These are phyloP conservation scores for Cochlearia excelsa DNA, from an alignment of 345 rosid genomes.

Conservation along the genomic window DNA sequence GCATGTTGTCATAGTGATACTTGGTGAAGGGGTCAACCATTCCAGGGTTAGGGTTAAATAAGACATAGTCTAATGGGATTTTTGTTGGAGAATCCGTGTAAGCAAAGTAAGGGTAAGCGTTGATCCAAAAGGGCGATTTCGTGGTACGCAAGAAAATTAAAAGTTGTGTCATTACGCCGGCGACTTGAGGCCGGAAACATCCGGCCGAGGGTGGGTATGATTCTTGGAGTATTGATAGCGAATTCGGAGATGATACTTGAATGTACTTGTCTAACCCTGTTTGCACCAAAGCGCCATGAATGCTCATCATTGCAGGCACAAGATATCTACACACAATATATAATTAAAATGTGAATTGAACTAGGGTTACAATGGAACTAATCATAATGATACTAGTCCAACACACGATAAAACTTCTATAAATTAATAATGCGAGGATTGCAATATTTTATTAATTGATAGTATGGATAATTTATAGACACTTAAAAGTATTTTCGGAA, in stretches of 20 bases:
- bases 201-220: slow-evolving; percentile 96
- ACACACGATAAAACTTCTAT: background rate
- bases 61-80: slow-evolving; percentile 71
- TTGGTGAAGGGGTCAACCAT: slow-evolving; percentile 79
- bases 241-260: slow-evolving; percentile 71
- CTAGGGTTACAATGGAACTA: no score
- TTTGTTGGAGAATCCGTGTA: slow-evolving; percentile 65
- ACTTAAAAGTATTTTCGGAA: no score
- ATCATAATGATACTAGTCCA: no score
- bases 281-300: slow-evolving; percentile 69
- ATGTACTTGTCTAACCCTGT: slow-evolving; percentile 64
- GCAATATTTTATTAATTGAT: no score
- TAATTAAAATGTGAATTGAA: no score
- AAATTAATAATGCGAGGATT: no score
- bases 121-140: slow-evolving; percentile 80
- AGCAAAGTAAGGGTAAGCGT: slow-evolving; percentile 95
- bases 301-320: slow-evolving; percentile 74
- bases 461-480: no score
- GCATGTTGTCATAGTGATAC: slow-evolving; percentile 81
- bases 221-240: slow-evolving; percentile 62
- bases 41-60: slow-evolving; percentile 78
- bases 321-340: slow-evolving; percentile 48
- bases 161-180: slow-evolving; percentile 54
- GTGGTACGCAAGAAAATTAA: slow-evolving; percentile 54
- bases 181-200: slow-evolving; percentile 54